Conservation (phyloP, 75 land plant genomes). For the Adiantum capillusveneris region DNA sequence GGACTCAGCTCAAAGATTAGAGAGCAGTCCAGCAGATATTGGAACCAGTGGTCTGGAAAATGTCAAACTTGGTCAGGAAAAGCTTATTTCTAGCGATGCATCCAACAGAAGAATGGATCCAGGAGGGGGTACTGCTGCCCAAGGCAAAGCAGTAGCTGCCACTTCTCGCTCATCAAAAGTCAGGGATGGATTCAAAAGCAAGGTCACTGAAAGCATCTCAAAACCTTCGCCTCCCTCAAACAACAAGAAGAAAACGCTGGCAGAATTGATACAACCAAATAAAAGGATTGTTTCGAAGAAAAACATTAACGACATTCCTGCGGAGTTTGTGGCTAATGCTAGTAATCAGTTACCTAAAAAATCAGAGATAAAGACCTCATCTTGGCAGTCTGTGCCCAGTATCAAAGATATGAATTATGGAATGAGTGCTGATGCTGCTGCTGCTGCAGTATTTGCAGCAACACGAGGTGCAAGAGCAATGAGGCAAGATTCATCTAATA, state of each 20-base stretch:
- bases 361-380: not conserved
- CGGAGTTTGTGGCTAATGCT: not conserved
- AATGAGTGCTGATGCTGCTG: slow-evolving; percentile 53
- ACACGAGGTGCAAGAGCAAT: slow-evolving; percentile 46
- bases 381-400: not conserved
- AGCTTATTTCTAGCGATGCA: no score
- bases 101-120: no score
- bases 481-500: slow-evolving; percentile 14
- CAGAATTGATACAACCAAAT: not conserved
- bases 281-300: not conserved
- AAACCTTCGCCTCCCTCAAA: not conserved
- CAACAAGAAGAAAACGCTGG: not conserved
- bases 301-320: not conserved
- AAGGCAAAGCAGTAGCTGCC: not conserved
- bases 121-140: not conserved
- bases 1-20: not conserved
- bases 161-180: not conserved
- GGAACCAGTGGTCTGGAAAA: not conserved
- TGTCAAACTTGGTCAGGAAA: not conserved
- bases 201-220: not conserved
- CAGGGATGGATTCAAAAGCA: not conserved
- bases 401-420: slow-evolving; percentile 8
- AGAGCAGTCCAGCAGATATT: no score
- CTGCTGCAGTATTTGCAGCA: slow-evolving; percentile 73
- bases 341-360: not conserved